Evolutionary conservation across 495 filamentous ascomycete species (phyloP).

Genomic region (Sordaria brevicollis): DNA sequence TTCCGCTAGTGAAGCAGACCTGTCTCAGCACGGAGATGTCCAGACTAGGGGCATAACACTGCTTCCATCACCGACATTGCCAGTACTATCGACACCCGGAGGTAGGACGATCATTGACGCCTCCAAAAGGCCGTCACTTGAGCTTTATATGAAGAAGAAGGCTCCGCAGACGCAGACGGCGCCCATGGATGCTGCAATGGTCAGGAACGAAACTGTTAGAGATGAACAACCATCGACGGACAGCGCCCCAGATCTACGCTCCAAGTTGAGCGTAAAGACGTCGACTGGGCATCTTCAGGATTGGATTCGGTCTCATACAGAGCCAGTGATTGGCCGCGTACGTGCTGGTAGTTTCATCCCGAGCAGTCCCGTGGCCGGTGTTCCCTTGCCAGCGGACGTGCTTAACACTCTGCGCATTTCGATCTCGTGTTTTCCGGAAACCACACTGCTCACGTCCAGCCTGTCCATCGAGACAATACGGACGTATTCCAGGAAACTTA

Average conservation of each 20-base stretch:
- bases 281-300: not conserved
- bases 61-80: not conserved
- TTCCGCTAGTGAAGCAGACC: not conserved
- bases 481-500: constrained; percentile 31
- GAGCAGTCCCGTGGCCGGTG: constrained; percentile 2
- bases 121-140: constrained; percentile 9
- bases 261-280: not conserved
- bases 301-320: not conserved
- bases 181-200: not conserved
- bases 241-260: not conserved
- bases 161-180: not conserved
- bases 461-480: constrained; percentile 39
- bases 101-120: constrained; percentile 14
- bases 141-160: not conserved
- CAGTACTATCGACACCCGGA: constrained; percentile 4
- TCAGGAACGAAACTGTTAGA: not conserved
- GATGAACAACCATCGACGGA: not conserved
- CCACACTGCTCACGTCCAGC: constrained; percentile 34
- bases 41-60: not conserved
- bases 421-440: constrained; percentile 34
- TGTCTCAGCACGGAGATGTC: not conserved
- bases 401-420: constrained; percentile 31
- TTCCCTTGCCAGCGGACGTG: constrained; percentile 31
- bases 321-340: not conserved
- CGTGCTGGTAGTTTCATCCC: not conserved